Evolutionary conservation across 306 rosid species (phyloP).

Genomic region (Herpetospermum pedunculosum): DNA sequence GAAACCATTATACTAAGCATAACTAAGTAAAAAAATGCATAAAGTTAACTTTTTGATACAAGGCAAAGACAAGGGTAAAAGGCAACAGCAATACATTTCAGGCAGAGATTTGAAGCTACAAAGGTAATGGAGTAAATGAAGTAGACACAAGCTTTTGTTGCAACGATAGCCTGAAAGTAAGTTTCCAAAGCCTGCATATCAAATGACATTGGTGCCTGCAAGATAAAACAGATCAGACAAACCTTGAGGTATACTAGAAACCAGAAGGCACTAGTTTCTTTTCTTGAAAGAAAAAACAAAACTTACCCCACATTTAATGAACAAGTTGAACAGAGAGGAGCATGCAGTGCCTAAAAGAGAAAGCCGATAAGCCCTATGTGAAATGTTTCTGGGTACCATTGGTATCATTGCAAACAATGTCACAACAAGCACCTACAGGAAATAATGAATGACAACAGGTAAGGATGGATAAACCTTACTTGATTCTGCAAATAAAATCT

Average conservation of each 20-base stretch:
- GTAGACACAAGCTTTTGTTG: constrained; percentile 71
- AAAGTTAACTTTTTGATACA: background rate
- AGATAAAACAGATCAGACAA: constrained; percentile 6
- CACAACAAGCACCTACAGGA: constrained; percentile 67
- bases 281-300: too few species aligned
- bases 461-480: background rate
- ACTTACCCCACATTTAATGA: constrained; percentile 59
- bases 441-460: background rate
- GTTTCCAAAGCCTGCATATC: constrained; percentile 71
- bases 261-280: background rate
- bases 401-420: constrained; percentile 75
- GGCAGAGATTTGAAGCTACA: constrained; percentile 71
- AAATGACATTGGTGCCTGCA: constrained; percentile 81
- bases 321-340: constrained; percentile 65
- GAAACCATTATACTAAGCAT: constrained; percentile 18
- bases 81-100: constrained; percentile 37
- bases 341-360: constrained; percentile 68
- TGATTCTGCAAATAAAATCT: background rate
- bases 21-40: background rate
- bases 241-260: background rate
- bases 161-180: constrained; percentile 59
- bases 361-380: constrained; percentile 76
- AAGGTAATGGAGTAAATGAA: constrained; percentile 66
- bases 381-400: constrained; percentile 54
- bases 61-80: background rate